phyloP scores from a whole-genome alignment of 2,329 filamentous ascomycete species.

The Xylariaceae sp. region DNA sequence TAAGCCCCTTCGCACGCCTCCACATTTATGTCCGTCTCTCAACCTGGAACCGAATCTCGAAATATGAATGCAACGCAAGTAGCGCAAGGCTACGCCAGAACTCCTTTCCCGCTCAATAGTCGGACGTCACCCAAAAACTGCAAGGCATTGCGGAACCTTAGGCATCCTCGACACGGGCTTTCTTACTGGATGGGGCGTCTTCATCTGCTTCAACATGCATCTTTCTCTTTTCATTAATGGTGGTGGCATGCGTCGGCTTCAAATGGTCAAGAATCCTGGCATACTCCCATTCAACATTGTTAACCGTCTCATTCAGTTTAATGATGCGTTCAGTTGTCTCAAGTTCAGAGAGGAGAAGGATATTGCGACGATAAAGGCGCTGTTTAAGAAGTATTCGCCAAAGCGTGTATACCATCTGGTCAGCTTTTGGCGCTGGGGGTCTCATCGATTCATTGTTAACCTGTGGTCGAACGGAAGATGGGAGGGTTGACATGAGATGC shows the following conservation, averaged over 20 bases:
- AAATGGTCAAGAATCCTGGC: constrained; percentile 50
- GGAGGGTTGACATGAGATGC: constrained; percentile 60
- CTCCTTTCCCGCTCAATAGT: constrained; percentile 4
- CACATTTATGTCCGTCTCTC: neutral
- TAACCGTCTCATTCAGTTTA: constrained; percentile 64
- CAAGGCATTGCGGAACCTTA: neutral
- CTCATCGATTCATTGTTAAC: constrained; percentile 29
- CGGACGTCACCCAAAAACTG: neutral
- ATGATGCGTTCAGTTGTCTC: constrained; percentile 62
- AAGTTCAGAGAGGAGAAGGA: constrained; percentile 63
- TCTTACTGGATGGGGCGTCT: constrained; percentile 38
- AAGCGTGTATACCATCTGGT: constrained; percentile 59
- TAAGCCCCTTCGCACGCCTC: neutral
- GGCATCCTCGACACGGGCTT: constrained; percentile 36
- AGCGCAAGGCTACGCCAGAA: constrained; percentile 16
- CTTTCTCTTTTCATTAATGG: constrained; percentile 43
- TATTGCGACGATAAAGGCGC: constrained; percentile 69
- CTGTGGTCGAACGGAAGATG: constrained; percentile 50
- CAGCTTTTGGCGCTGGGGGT: constrained; percentile 41
- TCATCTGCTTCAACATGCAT: constrained; percentile 28
- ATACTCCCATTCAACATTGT: constrained; percentile 67
- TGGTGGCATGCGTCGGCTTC: constrained; percentile 18
- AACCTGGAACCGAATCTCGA: neutral
- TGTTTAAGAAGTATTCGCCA: constrained; percentile 75
- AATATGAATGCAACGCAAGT: constrained; percentile 26